Base-by-base conservation (phyloP, 257 asterid genomes). In the Primulina huaijiensis region DNA sequence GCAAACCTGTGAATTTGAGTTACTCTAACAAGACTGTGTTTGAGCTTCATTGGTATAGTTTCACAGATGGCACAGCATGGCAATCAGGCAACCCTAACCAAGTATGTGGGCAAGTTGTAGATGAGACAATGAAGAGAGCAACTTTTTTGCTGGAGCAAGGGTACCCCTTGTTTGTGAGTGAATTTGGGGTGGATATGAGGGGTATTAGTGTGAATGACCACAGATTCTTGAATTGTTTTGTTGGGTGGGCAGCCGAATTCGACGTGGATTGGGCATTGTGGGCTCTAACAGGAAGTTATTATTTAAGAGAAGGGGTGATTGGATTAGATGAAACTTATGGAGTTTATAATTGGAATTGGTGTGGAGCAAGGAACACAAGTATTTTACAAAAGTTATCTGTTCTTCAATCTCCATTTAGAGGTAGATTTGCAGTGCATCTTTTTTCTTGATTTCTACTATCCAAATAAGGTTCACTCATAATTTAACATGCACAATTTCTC, bases 221-320 rank as follows among this genome's bases (percentile, higher is more conserved):
- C 50, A 83, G 96, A 81, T 91, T 60, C 76, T 74, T 94, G 76
- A 89, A 89, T 66, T 94, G 97, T 67, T 86, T 94, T 72, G 73
- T 88, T 86, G 99, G 95, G 7, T 83, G 90, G 89, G 97, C 99
- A 14, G 97, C 99, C 55, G 93, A 89, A 60, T 64, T 71, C 33
- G 99, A 93, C 72, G 61, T 89, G 43, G 97, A 94, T 34, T 91
- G 97, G 97, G 97, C 97, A 19, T 40, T 89, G 58, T 91, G 99
- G 99, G 83, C 92, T 64, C 89, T 91, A 11, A 83, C 75, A 6
- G 97, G 99, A 19, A 94, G 97, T 71, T 89, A 94, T 59, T 94
- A 89, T 64, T 29, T 81, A 34, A 79, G 97, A 73, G 82, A 88
- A 80, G 96, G 97, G 33, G 82, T 80, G 6, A 74, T 75, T 71